Conservation (phyloP, 1,139 yeast species). For the Suhomyces coccinellae region DNA sequence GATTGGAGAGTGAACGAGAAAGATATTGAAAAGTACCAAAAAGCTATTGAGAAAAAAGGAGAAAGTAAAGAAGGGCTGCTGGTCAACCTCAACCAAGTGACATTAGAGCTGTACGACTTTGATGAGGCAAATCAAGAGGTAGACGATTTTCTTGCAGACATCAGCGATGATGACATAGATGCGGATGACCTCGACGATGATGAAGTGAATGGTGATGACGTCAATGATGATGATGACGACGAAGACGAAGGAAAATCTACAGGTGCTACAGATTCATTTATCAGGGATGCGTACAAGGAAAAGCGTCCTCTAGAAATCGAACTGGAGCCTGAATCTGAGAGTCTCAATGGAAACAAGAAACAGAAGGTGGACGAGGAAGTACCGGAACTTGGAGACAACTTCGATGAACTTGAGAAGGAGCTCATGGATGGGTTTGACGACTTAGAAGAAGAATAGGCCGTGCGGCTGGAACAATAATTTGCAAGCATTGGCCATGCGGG, state of each 20-base stretch:
- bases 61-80: conserved; percentile 18
- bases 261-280: conserved; percentile 28
- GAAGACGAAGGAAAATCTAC: conserved; percentile 8
- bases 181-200: conserved; percentile 42
- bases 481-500: neutral
- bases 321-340: conserved; percentile 18
- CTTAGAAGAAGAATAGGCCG: conserved; percentile 28
- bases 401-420: conserved; percentile 50
- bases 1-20: conserved; percentile 44
- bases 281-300: conserved; percentile 31
- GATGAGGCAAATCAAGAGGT: conserved; percentile 60
- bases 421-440: conserved; percentile 49
- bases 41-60: conserved; percentile 27
- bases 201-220: conserved; percentile 30
- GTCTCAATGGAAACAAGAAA: conserved; percentile 18
- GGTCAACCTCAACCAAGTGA: conserved; percentile 31
- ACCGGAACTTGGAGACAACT: conserved; percentile 16
- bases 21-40: conserved; percentile 47
- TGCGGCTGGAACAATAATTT: neutral
- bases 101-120: conserved; percentile 47
- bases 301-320: conserved; percentile 24
- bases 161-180: conserved; percentile 51
- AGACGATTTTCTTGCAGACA: conserved; percentile 58
- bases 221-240: conserved; percentile 13
- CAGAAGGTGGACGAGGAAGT: conserved; percentile 18